A percentile compares a stretch with the other conserved stretches of the same genome.
These are phyloP conservation scores for Paraleonurus japonicus DNA, from an alignment of 257 asterid genomes.

Conservation along the genomic window DNA sequence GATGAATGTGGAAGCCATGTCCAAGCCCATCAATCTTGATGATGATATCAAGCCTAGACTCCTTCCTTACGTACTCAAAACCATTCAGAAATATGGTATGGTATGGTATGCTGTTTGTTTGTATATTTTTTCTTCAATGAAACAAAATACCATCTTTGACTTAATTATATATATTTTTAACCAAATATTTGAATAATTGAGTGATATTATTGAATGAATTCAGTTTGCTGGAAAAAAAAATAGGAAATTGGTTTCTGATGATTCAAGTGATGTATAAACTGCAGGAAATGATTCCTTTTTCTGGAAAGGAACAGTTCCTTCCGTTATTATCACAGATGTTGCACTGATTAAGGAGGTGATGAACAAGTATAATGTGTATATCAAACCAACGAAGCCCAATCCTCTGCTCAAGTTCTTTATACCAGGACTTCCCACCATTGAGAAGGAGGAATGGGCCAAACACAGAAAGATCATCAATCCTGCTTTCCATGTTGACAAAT, in stretches of 20 bases:
- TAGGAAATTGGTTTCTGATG: too few species aligned
- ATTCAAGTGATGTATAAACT: conserved; percentile 2
- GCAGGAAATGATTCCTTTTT: conserved; percentile 43
- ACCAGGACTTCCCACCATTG: conserved; percentile 28
- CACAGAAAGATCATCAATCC: neutral
- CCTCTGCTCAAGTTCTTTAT: neutral
- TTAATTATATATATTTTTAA: too few species aligned
- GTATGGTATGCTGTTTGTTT: conserved; percentile 32
- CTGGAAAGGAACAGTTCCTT: conserved; percentile 58
- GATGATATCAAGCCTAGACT: conserved; percentile 40
- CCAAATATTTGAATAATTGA: too few species aligned
- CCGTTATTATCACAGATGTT: conserved; percentile 36
- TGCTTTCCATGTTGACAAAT: neutral
- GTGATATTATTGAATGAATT: too few species aligned
- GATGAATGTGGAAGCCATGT: conserved; percentile 14
- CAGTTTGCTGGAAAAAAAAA: too few species aligned
- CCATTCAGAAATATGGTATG: conserved; percentile 36
- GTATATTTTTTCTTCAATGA: neutral
- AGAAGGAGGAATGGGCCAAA: neutral
- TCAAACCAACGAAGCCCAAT: conserved; percentile 25
- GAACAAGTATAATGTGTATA: conserved; percentile 27
- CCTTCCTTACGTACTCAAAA: conserved; percentile 16
- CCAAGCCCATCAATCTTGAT: conserved; percentile 38
- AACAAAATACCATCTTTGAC: too few species aligned
- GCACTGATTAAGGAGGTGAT: conserved; percentile 46